phyloP scores from a whole-genome alignment of 2,329 filamentous ascomycete species.

The Cladophialophora immunda region DNA sequence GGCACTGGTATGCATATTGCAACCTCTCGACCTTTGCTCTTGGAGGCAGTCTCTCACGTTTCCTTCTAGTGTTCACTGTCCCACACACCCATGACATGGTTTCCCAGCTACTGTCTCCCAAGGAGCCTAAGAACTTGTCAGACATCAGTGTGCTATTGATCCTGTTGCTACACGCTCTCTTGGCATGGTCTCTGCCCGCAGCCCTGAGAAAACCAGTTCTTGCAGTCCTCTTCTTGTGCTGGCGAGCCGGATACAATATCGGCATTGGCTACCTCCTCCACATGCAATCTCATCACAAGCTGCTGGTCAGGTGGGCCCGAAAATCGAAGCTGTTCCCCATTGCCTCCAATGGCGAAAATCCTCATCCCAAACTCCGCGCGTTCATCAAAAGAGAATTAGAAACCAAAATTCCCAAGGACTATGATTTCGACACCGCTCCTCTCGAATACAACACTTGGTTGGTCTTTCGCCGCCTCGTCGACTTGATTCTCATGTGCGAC shows the following conservation, averaged over 20 bases:
- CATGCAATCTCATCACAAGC: conserved; percentile 87
- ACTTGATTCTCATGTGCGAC: conserved; percentile 98
- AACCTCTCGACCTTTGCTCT: not conserved
- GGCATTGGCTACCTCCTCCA: conserved; percentile 91
- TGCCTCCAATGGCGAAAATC: conserved; percentile 80
- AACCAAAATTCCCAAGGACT: conserved; percentile 92
- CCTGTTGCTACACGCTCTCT: conserved; percentile 75
- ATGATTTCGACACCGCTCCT: conserved; percentile 89
- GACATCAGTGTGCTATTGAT: conserved; percentile 82
- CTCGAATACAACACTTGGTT: conserved; percentile 99
- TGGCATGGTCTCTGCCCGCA: conserved; percentile 76
- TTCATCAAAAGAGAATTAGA: conserved; percentile 90
- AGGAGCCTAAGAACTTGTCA: conserved; percentile 92
- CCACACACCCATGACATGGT: conserved; percentile 99
- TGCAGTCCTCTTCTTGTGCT: conserved; percentile 86
- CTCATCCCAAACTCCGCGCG: conserved; percentile 80
- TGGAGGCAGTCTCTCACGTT: not conserved
- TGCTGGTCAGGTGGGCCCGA: conserved; percentile 85
- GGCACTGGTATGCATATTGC: conserved; percentile 77
- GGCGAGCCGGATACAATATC: conserved; percentile 90
- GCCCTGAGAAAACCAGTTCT: conserved; percentile 78
- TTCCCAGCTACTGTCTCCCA: conserved; percentile 91
- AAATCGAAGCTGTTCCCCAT: conserved; percentile 87
- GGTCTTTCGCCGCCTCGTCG: conserved; percentile 91
- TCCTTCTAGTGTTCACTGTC: conserved; percentile 82